Evolutionary conservation across 495 filamentous ascomycete genomes (phyloP), one percentile per base, ranked within the genome.

Genomic region (Penicillium odoratum): DNA sequence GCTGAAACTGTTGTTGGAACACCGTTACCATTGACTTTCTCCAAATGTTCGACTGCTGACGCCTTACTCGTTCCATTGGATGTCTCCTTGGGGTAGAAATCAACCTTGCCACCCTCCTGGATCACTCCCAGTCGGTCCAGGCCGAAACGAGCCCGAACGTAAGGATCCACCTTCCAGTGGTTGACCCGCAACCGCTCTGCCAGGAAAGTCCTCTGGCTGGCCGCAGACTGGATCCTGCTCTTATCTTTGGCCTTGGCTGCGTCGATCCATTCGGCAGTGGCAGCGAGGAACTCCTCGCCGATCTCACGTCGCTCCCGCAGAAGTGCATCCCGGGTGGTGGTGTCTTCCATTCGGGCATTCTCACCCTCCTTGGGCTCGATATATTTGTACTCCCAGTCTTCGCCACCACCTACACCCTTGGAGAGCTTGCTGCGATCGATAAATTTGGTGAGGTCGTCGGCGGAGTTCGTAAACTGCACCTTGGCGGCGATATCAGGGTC

Each of bases 401-500:
- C 92, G 21, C 85, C 78, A 51, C 93, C 94, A 25, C 91, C 92
- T 11, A 96, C 77, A 49, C 93, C 90, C 55, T 83, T 82, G 34
- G 83, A 78, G 49, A 97, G 89, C 52, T 88, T 86, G 30, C 80
- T 74, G 16, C 71, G 74, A 3, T 83, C 75, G 59, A 98, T 85
- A 69, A 87, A 96, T 44, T 85, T 77, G 61, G 86, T 82, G 47
- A 98, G 76, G 31, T 97, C 94, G 38, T 84, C 81, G 48, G 83
- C 70, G 58, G 78, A 88, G 62, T 88, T 91, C 42, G 90, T 94
- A 75, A 98, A 98, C 69, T 97, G 87, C 30, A 98, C 88, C 70
- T 97, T 97, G 68, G 84, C 82, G 31, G 92, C 94, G 30, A 98
- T 93, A 21, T 96, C 93, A 1, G 94, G 94, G 73, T 97, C 94